Percentiles rank a stretch among this genome's conserved stretches.
These are phyloP conservation scores for Truncatella angustata DNA, from an alignment of 2,329 filamentous ascomycete species.

Conservation along the genomic window DNA sequence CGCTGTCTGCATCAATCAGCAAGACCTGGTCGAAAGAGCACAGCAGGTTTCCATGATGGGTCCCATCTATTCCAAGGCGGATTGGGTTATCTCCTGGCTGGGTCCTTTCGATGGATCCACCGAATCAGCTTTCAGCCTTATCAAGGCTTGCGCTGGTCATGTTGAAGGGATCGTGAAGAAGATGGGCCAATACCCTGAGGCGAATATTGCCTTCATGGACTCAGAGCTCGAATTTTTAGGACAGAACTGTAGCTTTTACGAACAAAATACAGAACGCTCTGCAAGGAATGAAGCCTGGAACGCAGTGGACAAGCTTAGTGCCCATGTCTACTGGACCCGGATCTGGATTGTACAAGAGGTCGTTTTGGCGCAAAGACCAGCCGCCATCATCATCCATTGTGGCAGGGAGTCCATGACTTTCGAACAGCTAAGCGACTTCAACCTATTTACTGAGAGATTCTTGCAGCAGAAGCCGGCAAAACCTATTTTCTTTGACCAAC, in stretches of 20 bases:
- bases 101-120: background rate
- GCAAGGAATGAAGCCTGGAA: conserved; percentile 2
- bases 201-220: background rate
- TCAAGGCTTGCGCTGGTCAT: background rate
- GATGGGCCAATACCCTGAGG: background rate
- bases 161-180: background rate
- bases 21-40: background rate
- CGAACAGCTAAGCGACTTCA: background rate
- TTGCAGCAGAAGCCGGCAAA: background rate
- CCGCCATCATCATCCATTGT: background rate
- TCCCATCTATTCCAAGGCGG: background rate
- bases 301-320: background rate
- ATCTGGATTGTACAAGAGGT: conserved; percentile 14
- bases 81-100: background rate
- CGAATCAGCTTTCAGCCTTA: background rate
- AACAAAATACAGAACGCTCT: background rate
- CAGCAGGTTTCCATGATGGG: conserved; percentile 2
- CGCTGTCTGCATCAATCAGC: background rate
- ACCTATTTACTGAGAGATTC: background rate
- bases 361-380: background rate
- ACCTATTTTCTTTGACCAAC: background rate
- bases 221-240: background rate
- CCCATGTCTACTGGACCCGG: background rate
- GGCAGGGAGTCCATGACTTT: background rate
- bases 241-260: background rate